Conservation (phyloP, 192 early-diverging fungal genomes). For the Phycomyces nitens region DNA sequence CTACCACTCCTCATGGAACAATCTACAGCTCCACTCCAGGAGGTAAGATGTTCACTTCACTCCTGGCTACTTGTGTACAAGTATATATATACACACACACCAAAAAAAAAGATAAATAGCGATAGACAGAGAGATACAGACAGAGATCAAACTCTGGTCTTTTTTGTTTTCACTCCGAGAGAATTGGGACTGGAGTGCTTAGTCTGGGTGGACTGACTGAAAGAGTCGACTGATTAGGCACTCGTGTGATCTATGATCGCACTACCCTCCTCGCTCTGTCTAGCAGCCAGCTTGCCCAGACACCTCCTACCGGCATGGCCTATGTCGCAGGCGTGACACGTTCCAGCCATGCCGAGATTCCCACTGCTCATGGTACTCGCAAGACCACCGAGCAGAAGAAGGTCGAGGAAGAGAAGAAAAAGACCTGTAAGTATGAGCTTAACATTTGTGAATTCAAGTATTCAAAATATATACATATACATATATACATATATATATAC, state of each 20-base stretch:
- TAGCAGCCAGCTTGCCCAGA: constrained; percentile 57
- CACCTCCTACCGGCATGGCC: constrained; percentile 54
- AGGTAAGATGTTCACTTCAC: constrained; percentile 30
- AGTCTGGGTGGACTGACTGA: too few species aligned
- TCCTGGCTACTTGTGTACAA: too few species aligned
- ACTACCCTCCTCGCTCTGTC: constrained; percentile 56
- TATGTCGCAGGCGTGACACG: constrained; percentile 62
- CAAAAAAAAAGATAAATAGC: too few species aligned
- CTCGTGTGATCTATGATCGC: constrained; percentile 64
- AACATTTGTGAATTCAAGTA: neutral
- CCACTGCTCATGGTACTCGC: constrained; percentile 5
- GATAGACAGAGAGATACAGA: neutral
- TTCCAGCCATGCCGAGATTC: constrained; percentile 11
- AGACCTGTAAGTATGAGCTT: constrained; percentile 30
- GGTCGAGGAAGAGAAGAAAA: constrained; percentile 24
- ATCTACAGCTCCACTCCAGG: constrained; percentile 61
- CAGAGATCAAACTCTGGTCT: constrained; percentile 6
- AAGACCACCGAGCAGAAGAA: constrained; percentile 33
- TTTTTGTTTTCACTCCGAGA: constrained; percentile 8
- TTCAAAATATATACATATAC: constrained; percentile 2
- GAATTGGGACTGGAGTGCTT: neutral
- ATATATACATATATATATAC: neutral
- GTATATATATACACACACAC: too few species aligned
- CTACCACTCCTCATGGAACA: constrained; percentile 58
- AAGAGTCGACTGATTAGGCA: constrained; percentile 37